Evolutionary conservation across 306 rosid species (phyloP).

Genomic region (Rosa persica): DNA sequence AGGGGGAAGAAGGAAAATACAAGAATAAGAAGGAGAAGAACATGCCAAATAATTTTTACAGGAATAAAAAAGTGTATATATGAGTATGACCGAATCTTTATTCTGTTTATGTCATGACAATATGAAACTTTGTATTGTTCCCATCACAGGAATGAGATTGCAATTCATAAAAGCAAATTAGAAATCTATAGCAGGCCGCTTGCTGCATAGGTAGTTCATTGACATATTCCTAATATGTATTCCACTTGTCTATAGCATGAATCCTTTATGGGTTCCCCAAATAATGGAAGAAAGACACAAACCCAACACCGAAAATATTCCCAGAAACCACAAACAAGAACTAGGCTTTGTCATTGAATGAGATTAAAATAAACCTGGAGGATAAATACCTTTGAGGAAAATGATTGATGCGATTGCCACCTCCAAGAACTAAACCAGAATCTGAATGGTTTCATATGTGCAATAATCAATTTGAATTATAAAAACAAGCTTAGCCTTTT

Average conservation of each 20-base stretch:
- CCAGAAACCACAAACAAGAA: too few species aligned
- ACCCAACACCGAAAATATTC: not conserved
- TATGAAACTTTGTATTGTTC: not conserved
- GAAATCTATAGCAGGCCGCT: not conserved
- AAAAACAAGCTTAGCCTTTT: too few species aligned
- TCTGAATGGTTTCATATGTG: slow-evolving; percentile 54
- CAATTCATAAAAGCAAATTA: not conserved
- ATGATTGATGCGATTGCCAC: slow-evolving; percentile 69
- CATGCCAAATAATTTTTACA: not conserved
- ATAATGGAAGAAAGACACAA: not conserved
- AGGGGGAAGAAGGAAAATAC: not conserved
- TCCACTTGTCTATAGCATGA: not conserved
- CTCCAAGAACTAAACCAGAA: slow-evolving; percentile 81
- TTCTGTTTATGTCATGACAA: not conserved
- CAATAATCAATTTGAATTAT: not conserved
- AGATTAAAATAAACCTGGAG: slow-evolving; percentile 53
- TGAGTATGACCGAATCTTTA: not conserved
- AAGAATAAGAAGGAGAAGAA: not conserved
- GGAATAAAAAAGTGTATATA: not conserved
- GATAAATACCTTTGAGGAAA: slow-evolving; percentile 80
- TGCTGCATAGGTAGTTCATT: not conserved
- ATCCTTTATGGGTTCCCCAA: not conserved
- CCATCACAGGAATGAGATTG: not conserved
- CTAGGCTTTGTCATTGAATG: slow-evolving; percentile 5
- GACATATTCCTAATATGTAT: not conserved